A percentile compares a stretch with the other conserved stretches of the same genome.
Evolutionary conservation across 768 basidiomycete species (phyloP).

Genomic region (Rhodotorula graminis): DNA sequence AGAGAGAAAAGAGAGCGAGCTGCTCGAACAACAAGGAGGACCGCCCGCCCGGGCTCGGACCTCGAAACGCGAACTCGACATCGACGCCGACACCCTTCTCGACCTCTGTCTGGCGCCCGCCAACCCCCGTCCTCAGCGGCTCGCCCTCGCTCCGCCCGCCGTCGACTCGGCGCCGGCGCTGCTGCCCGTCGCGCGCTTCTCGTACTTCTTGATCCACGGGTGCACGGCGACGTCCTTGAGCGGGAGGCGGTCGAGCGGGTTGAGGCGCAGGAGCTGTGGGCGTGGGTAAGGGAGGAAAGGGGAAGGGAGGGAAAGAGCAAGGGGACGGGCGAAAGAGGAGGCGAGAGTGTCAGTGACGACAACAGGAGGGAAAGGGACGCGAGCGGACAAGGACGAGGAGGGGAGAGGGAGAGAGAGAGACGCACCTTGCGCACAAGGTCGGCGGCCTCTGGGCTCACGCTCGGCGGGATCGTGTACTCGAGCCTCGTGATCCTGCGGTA

Average conservation of each 20-base stretch:
- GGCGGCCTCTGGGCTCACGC: slow-evolving; percentile 61
- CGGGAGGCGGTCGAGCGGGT: slow-evolving; percentile 70
- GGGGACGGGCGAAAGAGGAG: slow-evolving; percentile 45
- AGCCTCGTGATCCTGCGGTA: slow-evolving; percentile 83
- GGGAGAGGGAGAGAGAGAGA: background rate
- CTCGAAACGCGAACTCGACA: too few relatives aligned
- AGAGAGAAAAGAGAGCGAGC: too few relatives aligned
- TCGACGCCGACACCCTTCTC: too few relatives aligned
- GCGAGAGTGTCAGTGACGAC: background rate
- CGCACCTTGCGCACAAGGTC: slow-evolving; percentile 62
- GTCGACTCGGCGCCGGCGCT: background rate
- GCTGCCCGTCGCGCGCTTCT: slow-evolving; percentile 11
- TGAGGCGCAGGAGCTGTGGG: slow-evolving; percentile 67
- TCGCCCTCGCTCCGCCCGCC: background rate
- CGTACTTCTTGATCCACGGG: slow-evolving; percentile 67
- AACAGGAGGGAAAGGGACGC: background rate
- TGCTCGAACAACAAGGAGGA: too few relatives aligned
- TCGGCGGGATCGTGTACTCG: slow-evolving; percentile 64
- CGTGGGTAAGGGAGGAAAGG: slow-evolving; percentile 44
- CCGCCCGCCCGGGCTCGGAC: too few relatives aligned
- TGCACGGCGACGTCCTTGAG: slow-evolving; percentile 70
- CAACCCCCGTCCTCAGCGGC: background rate
- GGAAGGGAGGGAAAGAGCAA: too few relatives aligned
- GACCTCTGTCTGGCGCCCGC: background rate
- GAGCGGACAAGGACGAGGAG: too few relatives aligned